These are phyloP conservation scores for Camellia japonica DNA, from an alignment of 148 eudicot genomes.

Conservation along the genomic window DNA sequence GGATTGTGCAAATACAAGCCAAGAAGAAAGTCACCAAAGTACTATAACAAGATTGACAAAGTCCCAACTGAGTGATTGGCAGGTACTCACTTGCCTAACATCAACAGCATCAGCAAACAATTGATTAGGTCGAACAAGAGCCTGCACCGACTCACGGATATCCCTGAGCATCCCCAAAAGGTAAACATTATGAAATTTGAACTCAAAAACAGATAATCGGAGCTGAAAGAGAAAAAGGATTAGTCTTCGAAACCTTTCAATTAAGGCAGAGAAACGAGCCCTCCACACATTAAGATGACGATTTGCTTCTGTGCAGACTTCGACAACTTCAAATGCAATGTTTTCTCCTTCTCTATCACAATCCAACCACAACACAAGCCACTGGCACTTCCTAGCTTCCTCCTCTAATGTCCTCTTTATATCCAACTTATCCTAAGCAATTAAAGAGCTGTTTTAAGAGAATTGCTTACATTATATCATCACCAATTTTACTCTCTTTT, in stretches of 20 bases:
- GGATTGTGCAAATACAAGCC: background rate
- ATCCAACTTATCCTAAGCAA: conserved; percentile 76
- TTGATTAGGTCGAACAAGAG: conserved; percentile 74
- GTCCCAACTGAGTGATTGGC: background rate
- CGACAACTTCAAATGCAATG: conserved; percentile 89
- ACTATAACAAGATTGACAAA: background rate
- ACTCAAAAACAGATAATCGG: background rate
- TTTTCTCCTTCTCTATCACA: conserved; percentile 99
- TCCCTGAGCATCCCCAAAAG: conserved; percentile 50
- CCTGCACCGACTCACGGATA: conserved; percentile 67
- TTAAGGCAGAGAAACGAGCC: conserved; percentile 93
- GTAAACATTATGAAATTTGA: background rate
- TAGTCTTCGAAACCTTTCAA: conserved; percentile 38
- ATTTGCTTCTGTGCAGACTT: conserved; percentile 75
- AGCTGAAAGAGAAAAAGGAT: background rate
- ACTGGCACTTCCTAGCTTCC: conserved; percentile 80
- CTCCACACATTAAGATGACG: conserved; percentile 69
- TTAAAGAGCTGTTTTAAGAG: background rate
- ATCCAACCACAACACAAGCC: conserved; percentile 97
- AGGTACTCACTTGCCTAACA: conserved; percentile 75
- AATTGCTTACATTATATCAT: background rate
- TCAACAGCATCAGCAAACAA: conserved; percentile 88
- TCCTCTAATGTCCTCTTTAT: conserved; percentile 83
- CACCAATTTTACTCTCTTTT: too few relatives aligned
- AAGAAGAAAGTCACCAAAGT: background rate